phyloP scores from a whole-genome alignment of 768 basidiomycete species.

The Tephrocybe rancida region DNA sequence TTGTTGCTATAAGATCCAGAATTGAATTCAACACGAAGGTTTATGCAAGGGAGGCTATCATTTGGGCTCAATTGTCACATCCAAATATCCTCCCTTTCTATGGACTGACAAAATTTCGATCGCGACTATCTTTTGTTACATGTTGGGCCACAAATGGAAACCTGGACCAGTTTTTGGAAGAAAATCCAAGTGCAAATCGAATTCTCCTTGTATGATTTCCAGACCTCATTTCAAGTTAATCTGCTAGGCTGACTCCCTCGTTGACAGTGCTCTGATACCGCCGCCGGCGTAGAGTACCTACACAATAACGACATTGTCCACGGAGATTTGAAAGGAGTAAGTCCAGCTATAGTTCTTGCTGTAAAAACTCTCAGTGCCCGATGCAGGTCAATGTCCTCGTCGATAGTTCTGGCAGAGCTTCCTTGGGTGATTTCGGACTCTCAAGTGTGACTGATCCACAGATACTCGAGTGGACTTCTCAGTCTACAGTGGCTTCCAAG shows the following conservation, averaged over 20 bases:
- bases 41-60: constrained; percentile 17
- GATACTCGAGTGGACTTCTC: constrained; percentile 16
- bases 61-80: constrained; percentile 34
- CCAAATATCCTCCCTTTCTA: constrained; percentile 32
- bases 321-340: constrained; percentile 33
- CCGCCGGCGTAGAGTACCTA: constrained; percentile 27
- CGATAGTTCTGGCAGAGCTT: constrained; percentile 17
- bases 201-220: constrained; percentile 28
- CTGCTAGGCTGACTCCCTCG: no score
- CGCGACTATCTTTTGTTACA: constrained; percentile 33
- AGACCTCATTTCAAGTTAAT: no score
- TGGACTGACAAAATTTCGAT: constrained; percentile 23
- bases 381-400: constrained; percentile 24
- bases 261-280: constrained; percentile 24
- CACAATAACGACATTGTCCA: constrained; percentile 30
- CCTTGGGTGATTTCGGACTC: constrained; percentile 24
- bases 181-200: constrained; percentile 23
- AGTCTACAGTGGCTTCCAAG: constrained; percentile 10
- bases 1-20: neutral
- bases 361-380: neutral
- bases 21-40: neutral
- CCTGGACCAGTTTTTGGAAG: constrained; percentile 28
- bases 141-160: constrained; percentile 25
- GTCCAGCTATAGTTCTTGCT: neutral
- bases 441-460: constrained; percentile 15